phyloP scores from a whole-genome alignment of 2,329 filamentous ascomycete genomes.

The Fusarium fracticaudum region DNA sequence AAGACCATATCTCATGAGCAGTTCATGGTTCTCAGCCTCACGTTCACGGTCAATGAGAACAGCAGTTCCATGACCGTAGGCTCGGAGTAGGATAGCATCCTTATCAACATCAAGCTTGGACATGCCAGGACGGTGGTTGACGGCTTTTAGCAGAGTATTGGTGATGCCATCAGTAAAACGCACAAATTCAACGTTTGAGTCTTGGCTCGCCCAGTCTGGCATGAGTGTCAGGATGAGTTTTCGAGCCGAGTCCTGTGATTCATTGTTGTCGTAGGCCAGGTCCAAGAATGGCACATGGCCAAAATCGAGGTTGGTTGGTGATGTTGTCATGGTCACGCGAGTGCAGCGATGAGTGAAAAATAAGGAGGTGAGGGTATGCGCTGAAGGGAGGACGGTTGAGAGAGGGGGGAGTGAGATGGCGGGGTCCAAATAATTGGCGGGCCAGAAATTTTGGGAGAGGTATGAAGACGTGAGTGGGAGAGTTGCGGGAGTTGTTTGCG shows the following conservation, averaged over 20 bases:
- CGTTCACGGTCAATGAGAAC: constrained; percentile 95
- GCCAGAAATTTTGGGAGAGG: constrained; percentile 8
- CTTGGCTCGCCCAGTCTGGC: constrained; percentile 81
- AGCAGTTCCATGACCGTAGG: constrained; percentile 94
- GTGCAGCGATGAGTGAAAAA: constrained; percentile 19
- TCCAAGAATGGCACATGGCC: constrained; percentile 72
- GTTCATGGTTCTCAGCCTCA: constrained; percentile 81
- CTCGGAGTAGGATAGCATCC: constrained; percentile 87
- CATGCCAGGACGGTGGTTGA: constrained; percentile 73
- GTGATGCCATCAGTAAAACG: constrained; percentile 98
- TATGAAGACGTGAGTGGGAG: not conserved
- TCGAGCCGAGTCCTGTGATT: constrained; percentile 82
- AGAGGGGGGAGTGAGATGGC: constrained; percentile 16
- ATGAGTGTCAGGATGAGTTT: constrained; percentile 81
- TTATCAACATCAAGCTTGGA: constrained; percentile 79
- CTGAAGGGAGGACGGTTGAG: not conserved
- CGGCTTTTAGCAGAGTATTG: constrained; percentile 87
- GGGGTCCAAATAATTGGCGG: constrained; percentile 7
- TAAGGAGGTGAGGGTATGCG: constrained; percentile 12
- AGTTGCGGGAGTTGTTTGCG: constrained; percentile 1
- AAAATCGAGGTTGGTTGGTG: constrained; percentile 47
- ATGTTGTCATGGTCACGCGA: constrained; percentile 47
- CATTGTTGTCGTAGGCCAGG: constrained; percentile 78
- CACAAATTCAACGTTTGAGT: constrained; percentile 82
- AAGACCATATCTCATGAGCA: constrained; percentile 83